These are phyloP conservation scores for Takakia lepidozioides DNA, from an alignment of 225 moss, liverwort and hornwort genomes.

Conservation along the genomic window DNA sequence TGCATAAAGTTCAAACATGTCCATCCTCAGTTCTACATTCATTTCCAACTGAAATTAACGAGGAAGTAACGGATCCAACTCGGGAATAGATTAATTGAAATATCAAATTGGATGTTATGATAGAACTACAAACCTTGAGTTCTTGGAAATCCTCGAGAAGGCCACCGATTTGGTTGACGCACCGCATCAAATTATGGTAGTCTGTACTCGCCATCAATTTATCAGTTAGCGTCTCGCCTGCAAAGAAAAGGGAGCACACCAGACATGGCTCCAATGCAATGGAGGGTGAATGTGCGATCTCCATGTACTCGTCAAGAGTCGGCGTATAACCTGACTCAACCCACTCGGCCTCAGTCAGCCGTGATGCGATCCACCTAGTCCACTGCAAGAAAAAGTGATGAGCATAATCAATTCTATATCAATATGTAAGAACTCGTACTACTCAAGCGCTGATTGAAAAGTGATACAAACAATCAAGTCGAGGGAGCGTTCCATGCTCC, in stretches of 20 bases:
- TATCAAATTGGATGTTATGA: neutral
- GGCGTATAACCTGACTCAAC: constrained; percentile 22
- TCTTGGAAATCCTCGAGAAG: constrained; percentile 60
- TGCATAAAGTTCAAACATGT: constrained; percentile 12
- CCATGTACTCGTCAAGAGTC: constrained; percentile 36
- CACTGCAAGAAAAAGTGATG: constrained; percentile 26
- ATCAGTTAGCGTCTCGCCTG: constrained; percentile 30
- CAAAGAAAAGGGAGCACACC: constrained; percentile 32
- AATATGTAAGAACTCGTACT: neutral
- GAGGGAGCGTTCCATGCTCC: too few relatives aligned
- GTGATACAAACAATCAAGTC: too few relatives aligned
- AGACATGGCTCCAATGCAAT: constrained; percentile 33
- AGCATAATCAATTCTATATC: neutral
- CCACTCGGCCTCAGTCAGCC: constrained; percentile 63
- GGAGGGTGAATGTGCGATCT: constrained; percentile 18
- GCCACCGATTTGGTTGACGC: constrained; percentile 27
- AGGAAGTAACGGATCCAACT: neutral
- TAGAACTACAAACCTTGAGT: constrained; percentile 17
- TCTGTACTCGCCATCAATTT: constrained; percentile 21
- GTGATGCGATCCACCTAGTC: constrained; percentile 35
- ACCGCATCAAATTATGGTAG: constrained; percentile 34
- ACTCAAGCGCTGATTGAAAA: too few relatives aligned
- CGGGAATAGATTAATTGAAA: neutral
- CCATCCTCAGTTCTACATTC: neutral
- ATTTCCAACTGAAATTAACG: neutral